Evolutionary conservation across 2,329 filamentous ascomycete species (phyloP).

Genomic region (Beauveria australis): DNA sequence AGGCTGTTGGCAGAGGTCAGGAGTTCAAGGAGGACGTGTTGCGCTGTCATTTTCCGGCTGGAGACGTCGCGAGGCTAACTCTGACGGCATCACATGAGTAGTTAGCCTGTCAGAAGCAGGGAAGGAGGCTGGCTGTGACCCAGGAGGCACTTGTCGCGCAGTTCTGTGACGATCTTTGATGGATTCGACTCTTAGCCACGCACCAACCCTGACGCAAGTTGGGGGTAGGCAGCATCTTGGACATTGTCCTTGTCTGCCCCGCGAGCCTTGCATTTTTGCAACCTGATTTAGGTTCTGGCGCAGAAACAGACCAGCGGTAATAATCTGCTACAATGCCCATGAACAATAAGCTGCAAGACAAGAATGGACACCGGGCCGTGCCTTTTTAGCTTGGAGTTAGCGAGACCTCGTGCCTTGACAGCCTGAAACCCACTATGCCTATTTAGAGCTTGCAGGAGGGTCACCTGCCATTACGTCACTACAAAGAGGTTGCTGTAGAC

Average conservation of each 20-base stretch:
- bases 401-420: background rate
- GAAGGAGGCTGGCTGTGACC: conserved; percentile 9
- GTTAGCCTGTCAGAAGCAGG: conserved; percentile 9
- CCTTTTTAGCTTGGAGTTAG: background rate
- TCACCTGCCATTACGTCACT: background rate
- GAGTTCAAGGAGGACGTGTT: background rate
- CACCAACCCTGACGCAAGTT: background rate
- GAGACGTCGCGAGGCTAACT: background rate
- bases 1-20: background rate
- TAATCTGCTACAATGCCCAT: background rate
- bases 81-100: conserved; percentile 6
- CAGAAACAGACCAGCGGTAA: background rate
- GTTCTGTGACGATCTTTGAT: background rate
- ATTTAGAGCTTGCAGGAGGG: background rate
- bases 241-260: background rate
- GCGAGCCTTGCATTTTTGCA: background rate
- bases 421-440: background rate
- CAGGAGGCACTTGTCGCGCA: background rate
- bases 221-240: background rate
- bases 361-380: background rate
- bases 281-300: background rate
- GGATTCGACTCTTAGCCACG: background rate
- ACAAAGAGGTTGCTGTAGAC: background rate
- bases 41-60: background rate
- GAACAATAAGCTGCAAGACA: background rate